phyloP scores from a whole-genome alignment of 805 yeast species.

The Saccharomycopsis amapae region DNA sequence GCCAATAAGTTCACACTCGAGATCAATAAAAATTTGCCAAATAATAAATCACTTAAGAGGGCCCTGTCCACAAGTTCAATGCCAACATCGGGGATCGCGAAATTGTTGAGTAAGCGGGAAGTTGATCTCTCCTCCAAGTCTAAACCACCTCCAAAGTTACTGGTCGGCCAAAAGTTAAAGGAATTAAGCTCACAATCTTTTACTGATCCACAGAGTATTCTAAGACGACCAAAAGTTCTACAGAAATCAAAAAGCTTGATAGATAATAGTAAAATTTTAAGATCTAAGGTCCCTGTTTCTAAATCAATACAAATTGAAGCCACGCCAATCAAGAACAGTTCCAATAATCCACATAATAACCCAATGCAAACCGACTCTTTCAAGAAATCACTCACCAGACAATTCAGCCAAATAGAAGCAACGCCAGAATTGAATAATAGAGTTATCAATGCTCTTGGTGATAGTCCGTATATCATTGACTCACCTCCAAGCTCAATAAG shows the following conservation, averaged over 20 bases:
- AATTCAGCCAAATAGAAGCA: not conserved
- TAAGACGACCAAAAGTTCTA: conserved; percentile 3
- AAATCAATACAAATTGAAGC: conserved; percentile 16
- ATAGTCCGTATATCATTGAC: too few species aligned
- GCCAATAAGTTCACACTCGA: conserved; percentile 2
- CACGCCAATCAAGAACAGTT: conserved; percentile 13
- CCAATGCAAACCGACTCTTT: not conserved
- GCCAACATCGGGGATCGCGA: not conserved
- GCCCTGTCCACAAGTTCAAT: too few species aligned
- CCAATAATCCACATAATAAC: not conserved
- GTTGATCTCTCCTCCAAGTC: conserved; percentile 12
- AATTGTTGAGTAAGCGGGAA: conserved; percentile 16
- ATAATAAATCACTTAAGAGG: not conserved
- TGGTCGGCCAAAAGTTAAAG: not conserved
- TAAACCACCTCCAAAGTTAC: not conserved
- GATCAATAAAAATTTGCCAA: not conserved
- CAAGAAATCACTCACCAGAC: not conserved
- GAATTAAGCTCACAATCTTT: not conserved
- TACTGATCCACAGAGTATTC: not conserved
- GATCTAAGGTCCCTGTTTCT: not conserved
- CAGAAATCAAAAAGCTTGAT: conserved; percentile 12
- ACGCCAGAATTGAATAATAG: not conserved
- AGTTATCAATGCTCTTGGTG: not conserved
- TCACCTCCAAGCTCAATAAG: too few species aligned
- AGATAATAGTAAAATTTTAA: not conserved